Conservation (phyloP, 805 yeast species). For the Pichia nanzhaoensis region DNA sequence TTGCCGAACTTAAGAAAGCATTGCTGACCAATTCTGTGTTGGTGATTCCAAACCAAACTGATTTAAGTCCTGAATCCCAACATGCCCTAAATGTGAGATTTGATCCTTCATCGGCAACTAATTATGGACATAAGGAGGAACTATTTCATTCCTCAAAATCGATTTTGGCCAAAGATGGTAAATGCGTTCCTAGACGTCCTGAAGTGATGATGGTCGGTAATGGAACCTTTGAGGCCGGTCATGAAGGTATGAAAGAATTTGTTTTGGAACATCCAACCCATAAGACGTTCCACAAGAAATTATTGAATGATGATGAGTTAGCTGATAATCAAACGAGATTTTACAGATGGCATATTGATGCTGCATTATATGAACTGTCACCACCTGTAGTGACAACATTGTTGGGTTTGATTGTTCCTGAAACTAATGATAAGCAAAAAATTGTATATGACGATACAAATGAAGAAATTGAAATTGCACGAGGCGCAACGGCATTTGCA, state of each 20-base stretch:
- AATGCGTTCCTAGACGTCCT: slow-evolving; percentile 73
- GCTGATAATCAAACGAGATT: slow-evolving; percentile 63
- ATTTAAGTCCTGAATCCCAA: slow-evolving; percentile 67
- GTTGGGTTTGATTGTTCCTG: slow-evolving; percentile 76
- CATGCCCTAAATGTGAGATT: slow-evolving; percentile 68
- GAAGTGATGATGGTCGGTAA: slow-evolving; percentile 90
- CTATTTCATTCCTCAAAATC: slow-evolving; percentile 60
- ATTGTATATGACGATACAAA: slow-evolving; percentile 63
- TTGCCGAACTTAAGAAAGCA: slow-evolving; percentile 53
- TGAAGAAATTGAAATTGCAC: slow-evolving; percentile 59
- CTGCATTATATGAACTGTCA: slow-evolving; percentile 77
- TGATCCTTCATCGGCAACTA: slow-evolving; percentile 63
- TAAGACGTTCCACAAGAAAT: slow-evolving; percentile 65
- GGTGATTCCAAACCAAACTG: slow-evolving; percentile 66
- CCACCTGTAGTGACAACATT: slow-evolving; percentile 86
- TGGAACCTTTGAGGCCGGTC: slow-evolving; percentile 49
- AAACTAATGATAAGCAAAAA: slow-evolving; percentile 51
- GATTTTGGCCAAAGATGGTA: slow-evolving; percentile 74
- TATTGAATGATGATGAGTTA: slow-evolving; percentile 58
- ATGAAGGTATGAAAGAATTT: slow-evolving; percentile 41
- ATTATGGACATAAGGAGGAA: slow-evolving; percentile 77
- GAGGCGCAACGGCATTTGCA: slow-evolving; percentile 86
- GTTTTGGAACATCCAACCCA: slow-evolving; percentile 78
- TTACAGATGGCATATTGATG: slow-evolving; percentile 92
- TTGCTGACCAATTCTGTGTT: slow-evolving; percentile 64